Conservation (phyloP, 768 basidiomycete genomes). For the Crucibulum laeve region DNA sequence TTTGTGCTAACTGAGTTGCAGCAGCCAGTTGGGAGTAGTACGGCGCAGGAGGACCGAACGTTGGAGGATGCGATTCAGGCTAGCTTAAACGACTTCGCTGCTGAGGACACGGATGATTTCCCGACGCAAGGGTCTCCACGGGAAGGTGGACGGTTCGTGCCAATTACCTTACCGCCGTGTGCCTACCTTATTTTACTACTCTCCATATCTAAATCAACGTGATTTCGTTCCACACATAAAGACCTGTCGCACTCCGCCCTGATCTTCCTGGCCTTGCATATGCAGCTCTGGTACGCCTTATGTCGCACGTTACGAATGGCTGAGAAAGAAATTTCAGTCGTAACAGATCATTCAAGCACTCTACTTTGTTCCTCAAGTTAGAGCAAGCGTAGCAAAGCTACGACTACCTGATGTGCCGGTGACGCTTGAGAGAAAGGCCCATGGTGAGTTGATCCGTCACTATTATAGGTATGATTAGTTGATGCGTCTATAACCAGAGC, state of each 20-base stretch:
- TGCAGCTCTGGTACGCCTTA: constrained; percentile 48
- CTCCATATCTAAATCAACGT: neutral
- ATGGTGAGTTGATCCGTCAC: constrained; percentile 16
- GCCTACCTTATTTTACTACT: neutral
- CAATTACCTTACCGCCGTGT: neutral
- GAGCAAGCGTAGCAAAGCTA: constrained; percentile 33
- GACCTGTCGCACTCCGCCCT: constrained; percentile 71
- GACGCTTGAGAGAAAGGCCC: constrained; percentile 16
- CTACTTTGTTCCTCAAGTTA: constrained; percentile 70
- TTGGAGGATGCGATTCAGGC: constrained; percentile 71
- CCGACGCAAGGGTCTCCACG: constrained; percentile 50
- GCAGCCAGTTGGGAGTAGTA: constrained; percentile 25
- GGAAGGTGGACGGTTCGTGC: constrained; percentile 53
- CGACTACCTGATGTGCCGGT: constrained; percentile 22
- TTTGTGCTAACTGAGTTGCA: constrained; percentile 1
- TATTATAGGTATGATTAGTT: constrained; percentile 2
- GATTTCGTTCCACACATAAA: constrained; percentile 16
- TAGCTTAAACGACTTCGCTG: constrained; percentile 53
- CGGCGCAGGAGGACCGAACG: constrained; percentile 53
- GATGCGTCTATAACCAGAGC: constrained; percentile 34
- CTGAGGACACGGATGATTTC: constrained; percentile 46
- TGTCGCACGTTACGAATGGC: neutral
- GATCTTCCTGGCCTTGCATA: constrained; percentile 46
- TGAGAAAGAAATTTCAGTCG: constrained; percentile 1
- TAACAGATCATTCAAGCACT: constrained; percentile 50